Conservation (phyloP, 257 asterid species). For the Nicotiana noctiflora region DNA sequence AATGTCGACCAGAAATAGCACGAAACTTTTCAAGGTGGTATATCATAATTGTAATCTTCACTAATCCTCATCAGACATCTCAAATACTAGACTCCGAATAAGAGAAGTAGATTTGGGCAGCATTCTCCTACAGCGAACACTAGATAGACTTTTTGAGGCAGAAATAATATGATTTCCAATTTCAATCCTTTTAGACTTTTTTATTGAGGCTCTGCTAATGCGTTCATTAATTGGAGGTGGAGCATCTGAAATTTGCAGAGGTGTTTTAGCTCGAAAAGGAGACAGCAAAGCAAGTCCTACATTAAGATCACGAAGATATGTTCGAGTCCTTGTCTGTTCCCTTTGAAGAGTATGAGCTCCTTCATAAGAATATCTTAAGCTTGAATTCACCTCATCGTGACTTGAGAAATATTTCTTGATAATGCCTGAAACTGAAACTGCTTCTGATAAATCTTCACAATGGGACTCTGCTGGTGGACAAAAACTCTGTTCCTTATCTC, state of each 20-base stretch:
- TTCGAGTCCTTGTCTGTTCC: constrained; percentile 10
- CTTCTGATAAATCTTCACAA: constrained; percentile 34
- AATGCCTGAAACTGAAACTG: constrained; percentile 50
- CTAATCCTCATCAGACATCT: constrained; percentile 28
- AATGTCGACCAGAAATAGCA: background rate
- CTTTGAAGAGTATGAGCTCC: background rate
- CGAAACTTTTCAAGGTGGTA: background rate
- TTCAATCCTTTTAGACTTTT: constrained; percentile 19
- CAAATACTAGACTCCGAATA: constrained; percentile 26
- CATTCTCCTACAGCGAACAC: background rate
- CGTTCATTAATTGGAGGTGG: background rate
- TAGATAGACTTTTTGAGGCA: constrained; percentile 33
- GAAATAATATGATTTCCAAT: constrained; percentile 46
- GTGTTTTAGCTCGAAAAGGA: constrained; percentile 9
- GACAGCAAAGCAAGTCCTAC: background rate
- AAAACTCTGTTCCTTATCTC: background rate
- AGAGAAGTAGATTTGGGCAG: background rate
- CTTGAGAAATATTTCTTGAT: constrained; percentile 52
- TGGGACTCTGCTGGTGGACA: constrained; percentile 16
- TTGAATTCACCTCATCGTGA: constrained; percentile 44
- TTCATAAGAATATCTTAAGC: constrained; percentile 8
- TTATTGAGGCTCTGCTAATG: constrained; percentile 9
- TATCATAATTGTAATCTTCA: constrained; percentile 12
- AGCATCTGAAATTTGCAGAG: background rate
- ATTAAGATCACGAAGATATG: background rate